Evolutionary conservation across 805 yeast species (phyloP).

Genomic region (Kluyveromyces siamensis): DNA sequence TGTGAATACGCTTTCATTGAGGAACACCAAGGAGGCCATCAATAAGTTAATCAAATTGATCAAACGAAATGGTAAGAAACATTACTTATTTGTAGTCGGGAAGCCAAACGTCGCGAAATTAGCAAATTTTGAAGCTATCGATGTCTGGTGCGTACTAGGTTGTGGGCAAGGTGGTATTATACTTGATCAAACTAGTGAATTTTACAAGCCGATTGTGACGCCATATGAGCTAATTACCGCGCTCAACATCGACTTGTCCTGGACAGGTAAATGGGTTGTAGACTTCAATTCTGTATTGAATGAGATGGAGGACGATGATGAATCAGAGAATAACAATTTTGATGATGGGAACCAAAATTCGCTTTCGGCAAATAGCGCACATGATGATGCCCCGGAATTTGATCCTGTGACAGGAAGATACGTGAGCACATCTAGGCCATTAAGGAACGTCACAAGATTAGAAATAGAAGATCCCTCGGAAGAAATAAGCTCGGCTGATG

Average conservation of each 20-base stretch:
- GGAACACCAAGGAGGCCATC: constrained; percentile 62
- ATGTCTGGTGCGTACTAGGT: constrained; percentile 90
- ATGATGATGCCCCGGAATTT: constrained; percentile 57
- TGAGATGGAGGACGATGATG: constrained; percentile 7
- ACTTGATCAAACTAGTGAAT: constrained; percentile 68
- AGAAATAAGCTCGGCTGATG: constrained; percentile 15
- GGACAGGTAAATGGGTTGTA: constrained; percentile 93
- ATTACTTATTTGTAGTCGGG: constrained; percentile 91
- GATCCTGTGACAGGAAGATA: constrained; percentile 81
- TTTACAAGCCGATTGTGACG: constrained; percentile 84
- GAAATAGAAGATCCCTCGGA: constrained; percentile 42
- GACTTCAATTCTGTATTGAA: constrained; percentile 52
- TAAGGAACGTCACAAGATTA: constrained; percentile 57
- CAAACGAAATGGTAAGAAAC: constrained; percentile 74
- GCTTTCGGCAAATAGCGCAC: not conserved
- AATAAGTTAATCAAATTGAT: constrained; percentile 53
- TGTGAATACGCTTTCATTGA: constrained; percentile 79
- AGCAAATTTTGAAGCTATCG: constrained; percentile 92
- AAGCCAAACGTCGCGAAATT: constrained; percentile 95
- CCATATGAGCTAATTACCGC: constrained; percentile 88
- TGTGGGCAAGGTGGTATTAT: constrained; percentile 92
- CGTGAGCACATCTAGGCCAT: constrained; percentile 63
- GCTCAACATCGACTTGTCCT: constrained; percentile 58
- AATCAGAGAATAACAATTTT: constrained; percentile 9
- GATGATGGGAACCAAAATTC: constrained; percentile 8